Evolutionary conservation across 768 basidiomycete genomes (phyloP).

Genomic region (Hericium coralloides): DNA sequence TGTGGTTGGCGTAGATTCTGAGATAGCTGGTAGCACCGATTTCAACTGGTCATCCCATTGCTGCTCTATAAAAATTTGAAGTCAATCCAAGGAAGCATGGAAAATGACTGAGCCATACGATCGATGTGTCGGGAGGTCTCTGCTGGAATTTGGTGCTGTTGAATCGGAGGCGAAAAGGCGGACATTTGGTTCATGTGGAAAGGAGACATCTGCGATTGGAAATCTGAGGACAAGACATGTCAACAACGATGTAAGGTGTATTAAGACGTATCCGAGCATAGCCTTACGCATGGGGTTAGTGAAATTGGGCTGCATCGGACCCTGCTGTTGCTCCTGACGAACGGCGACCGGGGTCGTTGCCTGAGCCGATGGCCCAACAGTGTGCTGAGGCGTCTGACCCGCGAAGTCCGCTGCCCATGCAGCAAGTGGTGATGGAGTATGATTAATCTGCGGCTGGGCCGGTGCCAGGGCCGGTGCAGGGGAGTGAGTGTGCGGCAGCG

Average conservation of each 20-base stretch:
- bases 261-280: neutral
- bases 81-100: slow-evolving; percentile 8
- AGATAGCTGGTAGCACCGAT: neutral
- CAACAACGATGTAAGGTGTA: neutral
- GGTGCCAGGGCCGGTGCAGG: slow-evolving; percentile 14
- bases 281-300: neutral
- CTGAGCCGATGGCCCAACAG: neutral
- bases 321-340: neutral
- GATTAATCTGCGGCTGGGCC: slow-evolving; percentile 15
- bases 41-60: slow-evolving; percentile 46
- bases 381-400: slow-evolving; percentile 22
- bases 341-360: neutral
- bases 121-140: slow-evolving; percentile 25
- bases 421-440: slow-evolving; percentile 20
- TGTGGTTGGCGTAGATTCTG: neutral
- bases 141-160: neutral
- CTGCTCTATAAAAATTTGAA: slow-evolving; percentile 5
- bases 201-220: slow-evolving; percentile 3
- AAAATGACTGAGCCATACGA: slow-evolving; percentile 26
- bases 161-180: slow-evolving; percentile 13
- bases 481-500: slow-evolving; percentile 31
- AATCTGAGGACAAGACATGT: neutral
- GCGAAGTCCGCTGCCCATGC: slow-evolving; percentile 64
- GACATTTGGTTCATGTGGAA: slow-evolving; percentile 27
- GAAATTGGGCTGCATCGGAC: neutral